Evolutionary conservation across 2,329 filamentous ascomycete species (phyloP).

Genomic region (Lecanoromycetidae sp.): DNA sequence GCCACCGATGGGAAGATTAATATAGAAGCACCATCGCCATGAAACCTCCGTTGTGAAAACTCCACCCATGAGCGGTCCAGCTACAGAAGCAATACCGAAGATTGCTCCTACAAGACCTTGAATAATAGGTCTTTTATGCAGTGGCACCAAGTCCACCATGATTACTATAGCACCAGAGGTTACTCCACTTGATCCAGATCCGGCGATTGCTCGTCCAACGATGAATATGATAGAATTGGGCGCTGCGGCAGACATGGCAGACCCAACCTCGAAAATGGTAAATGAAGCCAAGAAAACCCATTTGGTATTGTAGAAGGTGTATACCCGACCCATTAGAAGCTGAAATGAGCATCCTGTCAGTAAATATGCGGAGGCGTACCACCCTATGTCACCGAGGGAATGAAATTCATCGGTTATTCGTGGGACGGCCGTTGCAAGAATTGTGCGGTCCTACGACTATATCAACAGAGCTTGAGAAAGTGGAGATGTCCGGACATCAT

Average conservation of each 20-base stretch:
- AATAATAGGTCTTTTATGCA: slow-evolving; percentile 20
- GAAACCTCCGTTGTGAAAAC: slow-evolving; percentile 32
- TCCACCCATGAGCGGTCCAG: slow-evolving; percentile 21
- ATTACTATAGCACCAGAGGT: slow-evolving; percentile 16
- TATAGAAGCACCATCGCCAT: slow-evolving; percentile 29
- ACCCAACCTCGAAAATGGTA: slow-evolving; percentile 25
- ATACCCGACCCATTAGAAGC: slow-evolving; percentile 9
- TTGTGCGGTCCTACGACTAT: slow-evolving; percentile 19
- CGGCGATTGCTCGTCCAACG: slow-evolving; percentile 34
- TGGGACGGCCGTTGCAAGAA: slow-evolving; percentile 37
- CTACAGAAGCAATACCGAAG: not conserved
- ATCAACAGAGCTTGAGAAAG: no score
- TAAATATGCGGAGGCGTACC: slow-evolving; percentile 36
- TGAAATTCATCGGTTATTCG: slow-evolving; percentile 37
- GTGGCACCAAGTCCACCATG: slow-evolving; percentile 19
- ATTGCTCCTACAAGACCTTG: slow-evolving; percentile 17
- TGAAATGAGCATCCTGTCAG: slow-evolving; percentile 29
- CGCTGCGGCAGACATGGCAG: slow-evolving; percentile 24
- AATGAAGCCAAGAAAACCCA: slow-evolving; percentile 25
- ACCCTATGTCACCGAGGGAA: slow-evolving; percentile 34
- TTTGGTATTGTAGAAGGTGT: slow-evolving; percentile 19
- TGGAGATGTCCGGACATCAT: no score
- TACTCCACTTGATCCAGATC: slow-evolving; percentile 25
- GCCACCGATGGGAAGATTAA: slow-evolving; percentile 29
- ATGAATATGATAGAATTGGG: slow-evolving; percentile 23